Percentiles rank a stretch among this genome's conserved stretches.
phyloP scores from a whole-genome alignment of 257 asterid species.

The Echium plantagineum region DNA sequence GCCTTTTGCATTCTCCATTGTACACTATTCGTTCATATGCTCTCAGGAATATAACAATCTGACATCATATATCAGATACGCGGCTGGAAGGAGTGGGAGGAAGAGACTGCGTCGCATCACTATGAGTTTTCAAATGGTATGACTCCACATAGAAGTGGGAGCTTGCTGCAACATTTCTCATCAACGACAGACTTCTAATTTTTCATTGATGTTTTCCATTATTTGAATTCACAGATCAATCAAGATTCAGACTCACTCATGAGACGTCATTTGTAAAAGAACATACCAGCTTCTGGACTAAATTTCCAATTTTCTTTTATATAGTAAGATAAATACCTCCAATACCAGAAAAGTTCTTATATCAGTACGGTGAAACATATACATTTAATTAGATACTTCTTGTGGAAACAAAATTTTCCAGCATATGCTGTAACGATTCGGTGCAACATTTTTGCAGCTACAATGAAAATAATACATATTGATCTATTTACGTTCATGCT shows the following conservation, averaged over 20 bases:
- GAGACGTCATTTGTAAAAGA: background rate
- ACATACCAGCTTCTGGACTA: background rate
- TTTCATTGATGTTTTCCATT: background rate
- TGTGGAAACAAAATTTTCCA: no score
- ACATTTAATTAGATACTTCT: no score
- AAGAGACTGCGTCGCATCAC: conserved; percentile 4
- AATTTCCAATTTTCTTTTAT: background rate
- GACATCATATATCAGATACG: background rate
- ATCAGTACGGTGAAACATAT: no score
- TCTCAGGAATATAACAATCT: background rate
- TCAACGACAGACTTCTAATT: no score
- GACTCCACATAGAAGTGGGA: no score
- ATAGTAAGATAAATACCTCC: background rate
- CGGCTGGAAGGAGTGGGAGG: conserved; percentile 11
- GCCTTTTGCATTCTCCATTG: background rate
- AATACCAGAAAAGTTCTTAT: no score
- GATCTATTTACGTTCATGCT: no score
- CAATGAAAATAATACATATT: no score
- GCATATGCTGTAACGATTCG: no score
- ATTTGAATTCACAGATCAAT: background rate
- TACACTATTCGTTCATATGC: no score
- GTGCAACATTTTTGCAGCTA: no score
- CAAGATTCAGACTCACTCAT: background rate
- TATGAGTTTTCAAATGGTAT: conserved; percentile 10
- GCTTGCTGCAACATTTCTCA: no score